Conservation (phyloP, 495 filamentous ascomycete species). For the Aspergillus campestris region DNA sequence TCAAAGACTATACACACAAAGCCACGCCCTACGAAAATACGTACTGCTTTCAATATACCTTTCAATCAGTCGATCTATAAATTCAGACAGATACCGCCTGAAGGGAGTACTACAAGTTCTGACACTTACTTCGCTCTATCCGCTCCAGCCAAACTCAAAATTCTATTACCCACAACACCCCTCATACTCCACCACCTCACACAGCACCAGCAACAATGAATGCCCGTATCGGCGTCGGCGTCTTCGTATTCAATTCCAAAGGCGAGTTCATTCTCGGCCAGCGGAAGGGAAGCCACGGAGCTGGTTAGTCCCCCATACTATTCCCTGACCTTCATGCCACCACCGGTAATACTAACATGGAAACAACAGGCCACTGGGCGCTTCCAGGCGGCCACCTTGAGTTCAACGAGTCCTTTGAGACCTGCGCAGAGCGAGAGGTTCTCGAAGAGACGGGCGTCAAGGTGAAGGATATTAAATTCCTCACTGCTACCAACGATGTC, state of each 20-base stretch:
- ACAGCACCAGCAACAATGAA: conserved; percentile 2
- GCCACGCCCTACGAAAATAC: no score
- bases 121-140: background rate
- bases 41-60: no score
- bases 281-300: conserved; percentile 29
- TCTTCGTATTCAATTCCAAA: conserved; percentile 21
- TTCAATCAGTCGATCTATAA: no score
- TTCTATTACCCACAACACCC: background rate
- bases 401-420: conserved; percentile 47
- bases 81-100: no score
- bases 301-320: conserved; percentile 13
- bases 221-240: conserved; percentile 23
- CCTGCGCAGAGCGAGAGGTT: conserved; percentile 54
- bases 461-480: conserved; percentile 35
- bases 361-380: conserved; percentile 43
- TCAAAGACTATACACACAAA: no score
- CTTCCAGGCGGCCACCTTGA: conserved; percentile 66
- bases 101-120: no score
- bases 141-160: background rate
- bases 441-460: conserved; percentile 58
- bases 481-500: conserved; percentile 53
- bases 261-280: conserved; percentile 28
- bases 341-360: background rate
- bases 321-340: background rate
- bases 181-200: background rate